phyloP scores from a whole-genome alignment of 768 basidiomycete genomes.

The Lactarius evosmus region DNA sequence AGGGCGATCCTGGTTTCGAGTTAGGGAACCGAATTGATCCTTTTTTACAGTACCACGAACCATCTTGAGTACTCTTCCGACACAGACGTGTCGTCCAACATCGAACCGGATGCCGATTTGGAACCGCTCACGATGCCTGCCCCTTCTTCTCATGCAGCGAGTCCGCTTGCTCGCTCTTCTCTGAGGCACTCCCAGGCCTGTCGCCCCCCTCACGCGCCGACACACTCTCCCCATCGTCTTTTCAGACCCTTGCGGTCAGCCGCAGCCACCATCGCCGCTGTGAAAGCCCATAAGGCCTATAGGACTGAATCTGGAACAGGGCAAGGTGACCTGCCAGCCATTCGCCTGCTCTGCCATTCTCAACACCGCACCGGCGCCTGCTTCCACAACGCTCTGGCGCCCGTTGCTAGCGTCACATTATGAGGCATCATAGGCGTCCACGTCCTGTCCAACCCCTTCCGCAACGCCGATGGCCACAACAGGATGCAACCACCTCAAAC shows the following conservation, averaged over 20 bases:
- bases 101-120: constrained; percentile 41
- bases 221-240: constrained; percentile 32
- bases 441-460: too few species aligned
- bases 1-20: constrained; percentile 44
- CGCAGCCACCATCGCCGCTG: constrained; percentile 23
- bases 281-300: too few species aligned
- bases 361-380: too few species aligned
- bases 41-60: constrained; percentile 66
- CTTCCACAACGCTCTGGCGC: too few species aligned
- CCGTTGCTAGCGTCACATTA: too few species aligned
- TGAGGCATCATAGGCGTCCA: too few species aligned
- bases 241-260: constrained; percentile 19
- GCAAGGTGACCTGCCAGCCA: too few species aligned
- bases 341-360: too few species aligned
- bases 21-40: constrained; percentile 13
- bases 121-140: constrained; percentile 45
- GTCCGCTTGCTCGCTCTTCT: constrained; percentile 47
- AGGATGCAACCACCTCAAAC: too few species aligned
- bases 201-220: constrained; percentile 41
- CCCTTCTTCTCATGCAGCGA: constrained; percentile 40
- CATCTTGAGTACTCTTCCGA: constrained; percentile 83
- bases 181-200: constrained; percentile 40
- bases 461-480: too few species aligned
- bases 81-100: constrained; percentile 37
- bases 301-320: too few species aligned